A percentile compares a stretch with the other conserved stretches of the same genome.
Conservation (phyloP, 2,329 filamentous ascomycete genomes). For the Beauveria brongniartii region DNA sequence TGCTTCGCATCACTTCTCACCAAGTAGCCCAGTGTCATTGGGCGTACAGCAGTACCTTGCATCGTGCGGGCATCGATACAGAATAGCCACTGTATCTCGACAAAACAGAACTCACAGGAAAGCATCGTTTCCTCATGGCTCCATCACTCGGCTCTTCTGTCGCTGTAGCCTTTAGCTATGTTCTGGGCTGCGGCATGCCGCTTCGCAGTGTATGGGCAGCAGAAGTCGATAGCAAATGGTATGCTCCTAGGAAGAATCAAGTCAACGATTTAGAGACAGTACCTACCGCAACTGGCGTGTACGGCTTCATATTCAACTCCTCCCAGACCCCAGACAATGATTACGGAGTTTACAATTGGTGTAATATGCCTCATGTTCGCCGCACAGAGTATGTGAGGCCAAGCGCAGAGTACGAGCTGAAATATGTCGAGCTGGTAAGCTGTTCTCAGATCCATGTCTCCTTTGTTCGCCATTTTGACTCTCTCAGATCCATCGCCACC, state of each 20-base stretch:
- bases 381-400: constrained; percentile 52
- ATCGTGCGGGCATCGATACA: background rate
- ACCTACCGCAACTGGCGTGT: constrained; percentile 51
- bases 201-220: constrained; percentile 10
- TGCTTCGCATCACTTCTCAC: background rate
- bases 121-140: background rate
- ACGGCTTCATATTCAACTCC: constrained; percentile 67
- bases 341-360: constrained; percentile 69
- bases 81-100: background rate
- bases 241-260: constrained; percentile 44
- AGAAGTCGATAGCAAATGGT: constrained; percentile 42
- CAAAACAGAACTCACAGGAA: background rate
- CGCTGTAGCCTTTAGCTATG: constrained; percentile 5
- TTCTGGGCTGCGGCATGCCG: constrained; percentile 1
- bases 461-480: background rate
- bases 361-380: constrained; percentile 83
- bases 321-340: constrained; percentile 46
- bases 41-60: background rate
- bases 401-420: constrained; percentile 49
- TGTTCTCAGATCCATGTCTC: background rate
- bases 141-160: background rate
- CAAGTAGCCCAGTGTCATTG: background rate
- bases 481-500: constrained; percentile 65
- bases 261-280: constrained; percentile 56
- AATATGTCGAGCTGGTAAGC: constrained; percentile 68